phyloP scores from a whole-genome alignment of 2,329 filamentous ascomycete species.

The Tolypocladium inflatum region DNA sequence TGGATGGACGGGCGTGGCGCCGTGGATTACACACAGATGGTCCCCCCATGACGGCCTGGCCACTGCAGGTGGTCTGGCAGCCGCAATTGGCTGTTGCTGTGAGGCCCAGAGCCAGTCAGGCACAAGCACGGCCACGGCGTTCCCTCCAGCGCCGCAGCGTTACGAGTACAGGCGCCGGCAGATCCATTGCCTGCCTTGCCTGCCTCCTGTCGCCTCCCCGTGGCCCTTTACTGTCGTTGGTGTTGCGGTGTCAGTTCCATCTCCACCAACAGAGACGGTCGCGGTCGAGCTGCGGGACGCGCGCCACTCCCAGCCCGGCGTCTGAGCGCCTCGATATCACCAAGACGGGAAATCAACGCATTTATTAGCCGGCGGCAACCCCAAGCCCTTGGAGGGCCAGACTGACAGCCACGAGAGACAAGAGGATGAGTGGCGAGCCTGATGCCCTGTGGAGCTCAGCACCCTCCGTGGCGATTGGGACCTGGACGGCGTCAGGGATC shows the following conservation, averaged over 20 bases:
- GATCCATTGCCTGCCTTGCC: neutral
- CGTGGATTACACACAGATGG: neutral
- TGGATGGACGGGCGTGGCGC: neutral
- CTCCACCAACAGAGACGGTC: neutral
- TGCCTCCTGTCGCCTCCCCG: neutral
- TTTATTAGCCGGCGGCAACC: neutral
- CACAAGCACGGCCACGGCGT: neutral
- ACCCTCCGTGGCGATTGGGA: neutral
- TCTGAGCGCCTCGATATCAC: neutral
- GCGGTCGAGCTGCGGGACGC: neutral
- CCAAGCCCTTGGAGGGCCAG: neutral
- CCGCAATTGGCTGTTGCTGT: conserved; percentile 1
- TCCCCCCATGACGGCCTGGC: neutral
- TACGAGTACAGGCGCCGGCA: neutral
- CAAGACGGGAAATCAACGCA: neutral
- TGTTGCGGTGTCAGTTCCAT: neutral
- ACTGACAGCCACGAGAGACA: neutral
- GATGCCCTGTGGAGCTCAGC: neutral
- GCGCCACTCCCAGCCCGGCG: neutral
- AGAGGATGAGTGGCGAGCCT: neutral
- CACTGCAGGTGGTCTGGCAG: neutral
- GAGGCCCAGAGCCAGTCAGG: conserved; percentile 1
- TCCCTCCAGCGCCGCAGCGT: neutral
- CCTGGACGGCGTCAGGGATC: conserved; percentile 9
- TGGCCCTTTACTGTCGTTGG: neutral